Percentiles rank a stretch among this genome's conserved stretches.
Conservation (phyloP, 345 rosid species). For the Populus ilicifolia region DNA sequence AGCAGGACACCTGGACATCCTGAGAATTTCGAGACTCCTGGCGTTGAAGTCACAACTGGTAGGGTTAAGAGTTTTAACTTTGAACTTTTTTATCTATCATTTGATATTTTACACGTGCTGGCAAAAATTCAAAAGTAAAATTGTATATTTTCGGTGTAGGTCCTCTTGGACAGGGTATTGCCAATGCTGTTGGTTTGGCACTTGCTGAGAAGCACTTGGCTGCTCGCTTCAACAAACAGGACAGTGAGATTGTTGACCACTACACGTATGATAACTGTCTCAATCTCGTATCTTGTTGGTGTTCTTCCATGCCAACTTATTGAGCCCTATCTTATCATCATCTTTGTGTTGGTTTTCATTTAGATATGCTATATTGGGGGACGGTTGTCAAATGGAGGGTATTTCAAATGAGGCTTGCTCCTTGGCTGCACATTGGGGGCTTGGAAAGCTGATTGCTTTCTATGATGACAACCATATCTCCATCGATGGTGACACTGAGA, state of each 20-base stretch:
- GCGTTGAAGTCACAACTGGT: constrained; percentile 99
- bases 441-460: constrained; percentile 95
- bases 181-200: constrained; percentile 94
- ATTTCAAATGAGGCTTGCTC: constrained; percentile 89
- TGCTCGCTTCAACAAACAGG: constrained; percentile 86
- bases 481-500: constrained; percentile 94
- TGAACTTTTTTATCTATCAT: background rate
- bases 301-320: background rate
- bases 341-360: constrained; percentile 9
- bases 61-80: constrained; percentile 8
- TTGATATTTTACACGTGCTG: background rate
- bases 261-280: constrained; percentile 53
- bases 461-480: constrained; percentile 99
- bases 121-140: background rate
- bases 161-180: constrained; percentile 91
- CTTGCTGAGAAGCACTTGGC: constrained; percentile 93
- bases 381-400: constrained; percentile 99
- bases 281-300: background rate
- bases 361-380: constrained; percentile 80
- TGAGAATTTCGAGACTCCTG: constrained; percentile 98
- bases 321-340: background rate
- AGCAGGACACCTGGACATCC: constrained; percentile 99
- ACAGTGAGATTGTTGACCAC: constrained; percentile 72
- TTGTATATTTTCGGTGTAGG: constrained; percentile 37
- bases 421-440: constrained; percentile 98